Evolutionary conservation across 108 stramenopile genomes (phyloP).

Genomic region (Tribonema minus): DNA sequence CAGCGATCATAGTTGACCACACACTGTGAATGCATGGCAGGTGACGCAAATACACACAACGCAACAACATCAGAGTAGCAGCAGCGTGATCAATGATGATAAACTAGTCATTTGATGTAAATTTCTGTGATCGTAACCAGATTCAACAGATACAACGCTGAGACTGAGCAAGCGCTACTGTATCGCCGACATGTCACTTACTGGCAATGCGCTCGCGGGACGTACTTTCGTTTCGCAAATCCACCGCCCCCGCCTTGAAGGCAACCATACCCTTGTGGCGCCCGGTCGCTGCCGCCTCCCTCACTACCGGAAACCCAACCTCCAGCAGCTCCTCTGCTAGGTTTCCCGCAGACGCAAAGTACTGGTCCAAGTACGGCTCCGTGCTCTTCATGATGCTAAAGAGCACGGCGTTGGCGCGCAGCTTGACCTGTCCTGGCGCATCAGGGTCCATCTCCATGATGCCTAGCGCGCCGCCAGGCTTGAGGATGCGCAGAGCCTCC

Average conservation of each 20-base stretch:
- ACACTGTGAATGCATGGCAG: no score
- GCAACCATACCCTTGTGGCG: conserved; percentile 23
- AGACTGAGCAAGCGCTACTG: no score
- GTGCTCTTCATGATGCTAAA: conserved; percentile 36
- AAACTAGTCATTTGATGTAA: no score
- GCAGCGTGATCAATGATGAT: no score
- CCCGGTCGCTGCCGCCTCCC: conserved; percentile 8
- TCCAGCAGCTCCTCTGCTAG: conserved; percentile 13
- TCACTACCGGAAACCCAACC: conserved; percentile 19
- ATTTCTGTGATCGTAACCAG: no score
- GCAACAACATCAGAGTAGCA: no score
- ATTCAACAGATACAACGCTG: no score
- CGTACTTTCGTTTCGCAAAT: no score
- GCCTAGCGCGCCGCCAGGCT: conserved; percentile 12
- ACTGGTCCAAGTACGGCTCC: conserved; percentile 32
- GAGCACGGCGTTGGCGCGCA: conserved; percentile 32
- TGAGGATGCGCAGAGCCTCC: conserved; percentile 25
- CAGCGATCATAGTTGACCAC: no score
- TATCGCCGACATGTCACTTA: no score
- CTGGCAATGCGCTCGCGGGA: no score
- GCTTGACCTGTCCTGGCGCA: conserved; percentile 25
- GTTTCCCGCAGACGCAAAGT: conserved; percentile 8
- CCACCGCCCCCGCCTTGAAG: conserved; percentile 9
- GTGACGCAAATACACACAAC: no score
- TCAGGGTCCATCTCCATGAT: conserved; percentile 39